Percentiles rank a stretch among this genome's conserved stretches.
These are phyloP conservation scores for Calonectria pteridis DNA, from an alignment of 2,329 filamentous ascomycete genomes.

Conservation along the genomic window DNA sequence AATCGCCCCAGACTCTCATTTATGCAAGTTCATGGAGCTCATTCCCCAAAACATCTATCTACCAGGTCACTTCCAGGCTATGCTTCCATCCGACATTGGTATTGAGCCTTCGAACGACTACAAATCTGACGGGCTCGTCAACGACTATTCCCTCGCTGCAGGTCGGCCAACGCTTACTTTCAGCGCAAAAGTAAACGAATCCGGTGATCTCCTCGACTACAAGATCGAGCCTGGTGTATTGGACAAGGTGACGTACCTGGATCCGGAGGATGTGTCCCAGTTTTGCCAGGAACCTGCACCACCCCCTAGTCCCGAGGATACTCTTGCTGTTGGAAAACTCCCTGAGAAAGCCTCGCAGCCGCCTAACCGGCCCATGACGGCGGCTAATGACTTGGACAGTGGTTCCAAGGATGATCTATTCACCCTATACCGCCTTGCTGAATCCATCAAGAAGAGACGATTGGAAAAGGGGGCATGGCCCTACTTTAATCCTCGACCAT, in stretches of 20 bases:
- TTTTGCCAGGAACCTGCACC: slow-evolving; percentile 55
- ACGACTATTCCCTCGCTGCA: slow-evolving; percentile 66
- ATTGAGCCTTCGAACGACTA: slow-evolving; percentile 45
- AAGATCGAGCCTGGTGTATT: slow-evolving; percentile 67
- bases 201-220: slow-evolving; percentile 66
- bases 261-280: slow-evolving; percentile 61
- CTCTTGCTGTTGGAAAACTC: slow-evolving; percentile 46
- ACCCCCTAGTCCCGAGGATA: slow-evolving; percentile 36
- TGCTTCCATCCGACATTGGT: slow-evolving; percentile 62
- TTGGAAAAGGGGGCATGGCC: slow-evolving; percentile 64
- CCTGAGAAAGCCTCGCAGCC: slow-evolving; percentile 26
- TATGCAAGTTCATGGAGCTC: slow-evolving; percentile 72
- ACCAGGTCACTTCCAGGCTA: slow-evolving; percentile 67
- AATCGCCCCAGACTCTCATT: slow-evolving; percentile 68
- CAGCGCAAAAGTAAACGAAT: slow-evolving; percentile 67
- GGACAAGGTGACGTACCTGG: slow-evolving; percentile 69
- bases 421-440: slow-evolving; percentile 61
- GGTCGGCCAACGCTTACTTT: slow-evolving; percentile 70
- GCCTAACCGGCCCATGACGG: slow-evolving; percentile 58
- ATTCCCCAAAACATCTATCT: slow-evolving; percentile 72
- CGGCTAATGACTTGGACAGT: slow-evolving; percentile 56
- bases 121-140: slow-evolving; percentile 56
- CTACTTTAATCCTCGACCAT: slow-evolving; percentile 58
- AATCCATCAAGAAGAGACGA: slow-evolving; percentile 57
- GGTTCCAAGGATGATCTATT: slow-evolving; percentile 60